Evolutionary conservation across 352 stramenopile genomes (phyloP), one percentile per base, ranked within the genome.

Genomic region (Globisporangium barbulae): DNA sequence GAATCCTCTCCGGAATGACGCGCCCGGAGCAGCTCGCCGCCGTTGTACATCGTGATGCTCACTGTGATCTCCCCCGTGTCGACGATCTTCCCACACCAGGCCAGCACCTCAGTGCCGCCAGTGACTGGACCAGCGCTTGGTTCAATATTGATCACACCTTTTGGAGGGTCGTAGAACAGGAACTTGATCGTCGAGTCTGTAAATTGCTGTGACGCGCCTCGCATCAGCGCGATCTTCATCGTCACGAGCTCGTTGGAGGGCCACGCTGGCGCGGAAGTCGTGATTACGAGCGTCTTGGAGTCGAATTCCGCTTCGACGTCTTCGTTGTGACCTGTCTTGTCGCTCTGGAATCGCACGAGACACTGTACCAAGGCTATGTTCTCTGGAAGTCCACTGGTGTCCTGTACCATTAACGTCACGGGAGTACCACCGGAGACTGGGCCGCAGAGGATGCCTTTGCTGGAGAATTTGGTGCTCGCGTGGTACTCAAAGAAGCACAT

Each of bases 401-500:
- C 65, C 39, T 74, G 53, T 1, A 91, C 67, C 33, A 73, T n/a
- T 15, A 91, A 42, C 12, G 59, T 69, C 19, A 91, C 50, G 6
- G 74, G 76, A 1, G 83, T 85, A 25, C 81, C 78, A 0, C 83
- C 83, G 5, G 75, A 87, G 1, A 89, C 74, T 0, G 79, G 79
- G 0, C 83, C 83, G 55, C 83, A 91, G 13, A 89, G 53, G 4
- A 72, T 78, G 3, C 75, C 79, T 44, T 65, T 72, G 35, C 75
- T 74, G 4, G 62, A 35, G 41, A 81, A 91, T 15, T 48, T 59
- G 1, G 80, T 86, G 15, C n/a, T 53, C 13, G 68, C 59, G 50
- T 91, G 83, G 54, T 89, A 91, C 61, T 91, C 83, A 21, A 90
- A 91, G 56, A 72, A 88, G 50, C 79, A 85, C 1, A 70, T 81